These are phyloP conservation scores for Lolium rigidum DNA, from an alignment of 176 grass and related monocot genomes.

Conservation along the genomic window DNA sequence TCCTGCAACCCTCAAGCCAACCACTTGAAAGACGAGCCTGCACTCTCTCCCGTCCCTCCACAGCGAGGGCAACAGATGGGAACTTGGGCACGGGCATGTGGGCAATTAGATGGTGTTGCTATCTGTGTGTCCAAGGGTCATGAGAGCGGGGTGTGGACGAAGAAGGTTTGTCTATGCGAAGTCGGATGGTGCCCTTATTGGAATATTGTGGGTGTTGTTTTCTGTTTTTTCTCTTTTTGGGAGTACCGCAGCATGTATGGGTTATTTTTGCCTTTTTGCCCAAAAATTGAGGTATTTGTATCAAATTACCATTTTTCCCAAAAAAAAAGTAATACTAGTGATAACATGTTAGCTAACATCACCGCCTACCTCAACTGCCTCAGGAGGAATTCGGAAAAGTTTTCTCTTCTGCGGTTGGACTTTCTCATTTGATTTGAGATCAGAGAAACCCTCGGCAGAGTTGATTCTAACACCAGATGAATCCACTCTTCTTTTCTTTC, in stretches of 20 bases:
- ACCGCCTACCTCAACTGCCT: slow-evolving; percentile 66
- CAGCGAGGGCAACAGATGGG: background rate
- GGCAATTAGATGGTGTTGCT: background rate
- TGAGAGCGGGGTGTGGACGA: background rate
- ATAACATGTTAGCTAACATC: background rate
- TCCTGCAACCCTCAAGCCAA: background rate
- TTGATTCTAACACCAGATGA: slow-evolving; percentile 42
- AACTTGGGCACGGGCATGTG: background rate
- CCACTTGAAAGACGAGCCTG: slow-evolving; percentile 6
- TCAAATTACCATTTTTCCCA: background rate
- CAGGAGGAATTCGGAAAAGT: slow-evolving; percentile 86
- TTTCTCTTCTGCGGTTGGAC: slow-evolving; percentile 43
- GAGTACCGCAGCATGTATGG: background rate
- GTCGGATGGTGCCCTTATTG: background rate
- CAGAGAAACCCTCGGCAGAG: slow-evolving; percentile 29
- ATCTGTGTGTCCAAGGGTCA: background rate
- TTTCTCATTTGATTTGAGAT: slow-evolving; percentile 51
- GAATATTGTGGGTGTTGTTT: background rate
- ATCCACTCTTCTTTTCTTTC: slow-evolving; percentile 69
- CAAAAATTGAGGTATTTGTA: background rate
- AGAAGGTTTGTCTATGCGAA: background rate
- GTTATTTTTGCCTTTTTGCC: background rate
- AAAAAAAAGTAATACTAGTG: background rate
- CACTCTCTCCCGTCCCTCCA: background rate
- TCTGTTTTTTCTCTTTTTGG: background rate